A percentile compares a stretch with the other conserved stretches of the same genome.
These are phyloP conservation scores for Pyricularia pennisetigena DNA, from an alignment of 2,329 filamentous ascomycete species.

Conservation along the genomic window DNA sequence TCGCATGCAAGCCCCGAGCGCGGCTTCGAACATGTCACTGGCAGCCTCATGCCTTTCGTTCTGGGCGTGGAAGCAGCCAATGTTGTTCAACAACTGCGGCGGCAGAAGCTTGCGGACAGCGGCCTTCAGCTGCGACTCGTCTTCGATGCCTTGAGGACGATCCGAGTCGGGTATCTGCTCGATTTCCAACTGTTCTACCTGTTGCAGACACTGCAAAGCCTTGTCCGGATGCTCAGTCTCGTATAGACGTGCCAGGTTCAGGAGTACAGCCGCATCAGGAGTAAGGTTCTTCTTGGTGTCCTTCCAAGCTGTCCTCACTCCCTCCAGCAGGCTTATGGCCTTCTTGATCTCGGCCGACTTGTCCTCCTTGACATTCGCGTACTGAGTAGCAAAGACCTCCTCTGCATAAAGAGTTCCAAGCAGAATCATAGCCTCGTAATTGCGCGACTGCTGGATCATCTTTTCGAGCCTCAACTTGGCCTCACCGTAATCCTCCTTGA, in stretches of 20 bases:
- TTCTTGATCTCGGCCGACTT: slow-evolving; percentile 79
- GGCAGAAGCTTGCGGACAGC: slow-evolving; percentile 69
- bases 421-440: slow-evolving; percentile 81
- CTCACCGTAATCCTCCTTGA: slow-evolving; percentile 77
- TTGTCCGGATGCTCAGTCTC: slow-evolving; percentile 80
- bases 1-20: slow-evolving; percentile 76
- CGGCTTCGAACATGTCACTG: slow-evolving; percentile 84
- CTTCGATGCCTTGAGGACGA: slow-evolving; percentile 46
- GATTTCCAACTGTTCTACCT: slow-evolving; percentile 84
- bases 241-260: slow-evolving; percentile 87
- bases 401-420: slow-evolving; percentile 89
- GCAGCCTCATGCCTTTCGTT: slow-evolving; percentile 71
- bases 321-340: slow-evolving; percentile 74
- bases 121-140: slow-evolving; percentile 49
- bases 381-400: slow-evolving; percentile 77
- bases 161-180: slow-evolving; percentile 67
- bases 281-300: slow-evolving; percentile 76
- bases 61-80: slow-evolving; percentile 91
- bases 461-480: slow-evolving; percentile 93
- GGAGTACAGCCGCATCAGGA: slow-evolving; percentile 76
- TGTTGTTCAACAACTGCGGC: slow-evolving; percentile 91
- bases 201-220: slow-evolving; percentile 80
- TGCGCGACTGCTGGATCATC: slow-evolving; percentile 78
- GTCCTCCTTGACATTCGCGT: slow-evolving; percentile 68
- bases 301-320: slow-evolving; percentile 81